phyloP scores from a whole-genome alignment of 768 basidiomycete genomes.

The Steccherinum ochraceum region DNA sequence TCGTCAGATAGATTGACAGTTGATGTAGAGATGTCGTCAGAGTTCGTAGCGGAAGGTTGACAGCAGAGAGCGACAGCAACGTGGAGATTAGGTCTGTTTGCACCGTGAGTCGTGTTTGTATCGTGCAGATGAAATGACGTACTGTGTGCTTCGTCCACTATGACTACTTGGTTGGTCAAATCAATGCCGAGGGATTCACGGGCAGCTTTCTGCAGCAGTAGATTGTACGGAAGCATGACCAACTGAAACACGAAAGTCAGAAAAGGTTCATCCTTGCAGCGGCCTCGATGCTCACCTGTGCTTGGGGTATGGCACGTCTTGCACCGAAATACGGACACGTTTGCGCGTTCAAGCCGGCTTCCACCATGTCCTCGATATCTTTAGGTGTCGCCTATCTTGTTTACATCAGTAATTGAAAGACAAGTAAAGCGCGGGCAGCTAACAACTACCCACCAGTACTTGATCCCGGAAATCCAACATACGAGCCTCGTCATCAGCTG shows the following conservation, averaged over 20 bases:
- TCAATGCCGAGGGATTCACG: slow-evolving; percentile 86
- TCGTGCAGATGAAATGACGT: slow-evolving; percentile 23
- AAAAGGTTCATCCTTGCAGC: not conserved
- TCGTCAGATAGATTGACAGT: slow-evolving; percentile 67
- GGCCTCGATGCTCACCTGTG: slow-evolving; percentile 54
- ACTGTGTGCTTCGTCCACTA: slow-evolving; percentile 98
- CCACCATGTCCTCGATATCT: slow-evolving; percentile 91
- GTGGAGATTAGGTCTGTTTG: slow-evolving; percentile 79
- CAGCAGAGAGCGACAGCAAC: slow-evolving; percentile 78
- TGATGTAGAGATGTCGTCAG: slow-evolving; percentile 65
- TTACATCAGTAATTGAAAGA: no score
- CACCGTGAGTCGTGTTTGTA: not conserved
- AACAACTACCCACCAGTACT: slow-evolving; percentile 69
- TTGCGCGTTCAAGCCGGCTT: slow-evolving; percentile 55
- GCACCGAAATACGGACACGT: slow-evolving; percentile 95
- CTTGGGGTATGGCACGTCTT: slow-evolving; percentile 79
- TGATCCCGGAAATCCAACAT: slow-evolving; percentile 86
- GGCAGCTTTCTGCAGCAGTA: slow-evolving; percentile 76
- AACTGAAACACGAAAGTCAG: slow-evolving; percentile 43
- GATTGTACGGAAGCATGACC: slow-evolving; percentile 91
- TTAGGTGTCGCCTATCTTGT: slow-evolving; percentile 86
- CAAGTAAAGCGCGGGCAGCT: no score
- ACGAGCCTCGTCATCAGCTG: slow-evolving; percentile 54
- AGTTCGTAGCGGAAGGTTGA: slow-evolving; percentile 48
- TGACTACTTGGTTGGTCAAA: slow-evolving; percentile 75